Evolutionary conservation across 2,329 filamentous ascomycete species (phyloP), one percentile per base, ranked within the genome.

Genomic region (Penicillium janthinellum): DNA sequence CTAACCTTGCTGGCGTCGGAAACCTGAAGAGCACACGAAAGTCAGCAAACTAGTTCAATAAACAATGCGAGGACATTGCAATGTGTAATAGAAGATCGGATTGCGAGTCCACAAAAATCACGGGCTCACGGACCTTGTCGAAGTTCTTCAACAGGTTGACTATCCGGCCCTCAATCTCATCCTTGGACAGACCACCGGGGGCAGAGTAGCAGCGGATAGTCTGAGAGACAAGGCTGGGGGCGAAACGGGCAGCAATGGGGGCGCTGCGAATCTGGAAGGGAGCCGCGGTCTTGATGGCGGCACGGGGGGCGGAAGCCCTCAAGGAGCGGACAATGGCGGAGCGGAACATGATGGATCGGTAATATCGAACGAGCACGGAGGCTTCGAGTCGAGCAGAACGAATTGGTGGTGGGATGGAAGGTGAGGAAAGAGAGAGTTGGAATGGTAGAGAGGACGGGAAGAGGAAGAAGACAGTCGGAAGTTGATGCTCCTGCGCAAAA

Each of bases 61-160:
- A 44, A 10, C 28, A 1, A 15, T 7, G 14, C 17, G 25, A 6
- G 39, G 14, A 34, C 22, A 31, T 14, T 31, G 41, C 15, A 47
- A 25, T 42, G 15, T 38, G 25, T 25, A 39, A 15, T 35, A 20
- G 12, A 7, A 28, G 15, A 8, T 39, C 54, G n/a, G 17, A 39
- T 49, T 20, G n/a, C 25, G 8, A 38, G 10, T 17, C 54, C 54
- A 54, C 47, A 39, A 51, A 54, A 44, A 54, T 42, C 35, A 54
- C 51, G 54, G 61, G 55, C 37, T 54, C 58, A 78, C 83, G 69
- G 78, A 93, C 91, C 90, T 99, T 99, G 83, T 99, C 95, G 78
- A 98, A 99, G 78, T 93, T 94, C 82, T 92, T 90, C 79, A 99
- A 80, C 73, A 99, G 84, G 79, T 92, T 90, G 78, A 96, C 85